Evolutionary conservation across 2,329 filamentous ascomycete genomes (phyloP).

Genomic region (Sarocladium strictum): DNA sequence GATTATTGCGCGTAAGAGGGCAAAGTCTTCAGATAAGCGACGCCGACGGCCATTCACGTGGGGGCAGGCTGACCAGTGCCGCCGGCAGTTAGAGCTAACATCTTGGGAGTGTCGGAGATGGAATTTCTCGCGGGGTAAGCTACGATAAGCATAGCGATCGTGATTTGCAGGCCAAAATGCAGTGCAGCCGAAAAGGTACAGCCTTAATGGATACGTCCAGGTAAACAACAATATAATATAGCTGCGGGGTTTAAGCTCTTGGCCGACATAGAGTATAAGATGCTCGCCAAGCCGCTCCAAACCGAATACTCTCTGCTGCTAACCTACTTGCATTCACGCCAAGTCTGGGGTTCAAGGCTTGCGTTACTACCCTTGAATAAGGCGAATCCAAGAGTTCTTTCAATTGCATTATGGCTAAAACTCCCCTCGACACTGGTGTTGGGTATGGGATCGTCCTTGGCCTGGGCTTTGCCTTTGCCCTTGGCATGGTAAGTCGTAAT

Average conservation of each 20-base stretch:
- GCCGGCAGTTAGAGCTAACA: no score
- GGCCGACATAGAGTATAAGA: background rate
- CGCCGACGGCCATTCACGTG: no score
- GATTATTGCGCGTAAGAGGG: no score
- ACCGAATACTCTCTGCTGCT: background rate
- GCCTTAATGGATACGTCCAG: background rate
- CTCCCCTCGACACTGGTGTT: background rate
- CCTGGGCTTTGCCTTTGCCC: conserved; percentile 55
- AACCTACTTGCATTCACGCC: background rate
- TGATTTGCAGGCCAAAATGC: background rate
- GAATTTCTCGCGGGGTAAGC: background rate
- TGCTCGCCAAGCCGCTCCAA: background rate
- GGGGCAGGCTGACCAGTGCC: no score
- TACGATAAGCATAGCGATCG: background rate
- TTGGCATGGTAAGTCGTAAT: conserved; percentile 22
- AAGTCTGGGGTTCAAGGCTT: background rate
- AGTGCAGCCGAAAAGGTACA: background rate
- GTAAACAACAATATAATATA: background rate
- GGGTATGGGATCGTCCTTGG: conserved; percentile 9
- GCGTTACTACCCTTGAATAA: background rate
- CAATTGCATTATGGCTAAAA: background rate
- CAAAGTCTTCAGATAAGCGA: no score
- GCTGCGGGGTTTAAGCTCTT: background rate
- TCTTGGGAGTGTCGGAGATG: no score
- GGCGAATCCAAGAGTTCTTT: background rate